phyloP scores from a whole-genome alignment of 2,329 filamentous ascomycete genomes.

The Cladosporium sp. region DNA sequence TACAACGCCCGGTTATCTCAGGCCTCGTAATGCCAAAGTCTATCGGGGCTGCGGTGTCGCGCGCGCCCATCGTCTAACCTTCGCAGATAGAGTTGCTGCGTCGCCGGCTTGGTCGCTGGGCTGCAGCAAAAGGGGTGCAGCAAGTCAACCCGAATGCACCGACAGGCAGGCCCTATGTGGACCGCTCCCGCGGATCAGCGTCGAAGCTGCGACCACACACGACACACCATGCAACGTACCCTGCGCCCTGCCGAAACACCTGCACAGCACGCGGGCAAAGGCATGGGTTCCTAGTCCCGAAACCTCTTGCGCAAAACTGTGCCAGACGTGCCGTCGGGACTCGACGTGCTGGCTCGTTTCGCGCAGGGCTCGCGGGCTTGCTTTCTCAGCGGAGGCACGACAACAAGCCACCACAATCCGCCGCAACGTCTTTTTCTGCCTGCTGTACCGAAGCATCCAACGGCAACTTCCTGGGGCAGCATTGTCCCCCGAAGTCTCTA shows the following conservation, averaged over 20 bases:
- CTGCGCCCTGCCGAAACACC: slow-evolving; percentile 3
- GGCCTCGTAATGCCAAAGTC: not conserved
- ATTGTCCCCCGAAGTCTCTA: not conserved
- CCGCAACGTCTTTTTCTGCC: not conserved
- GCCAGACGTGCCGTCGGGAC: not conserved
- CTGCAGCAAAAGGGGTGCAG: slow-evolving; percentile 2
- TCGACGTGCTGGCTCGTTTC: not conserved
- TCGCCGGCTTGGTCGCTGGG: not conserved
- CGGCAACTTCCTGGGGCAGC: not conserved
- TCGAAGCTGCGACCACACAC: slow-evolving; percentile 7
- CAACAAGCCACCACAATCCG: not conserved
- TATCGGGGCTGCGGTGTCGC: not conserved
- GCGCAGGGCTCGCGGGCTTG: not conserved
- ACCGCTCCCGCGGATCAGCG: slow-evolving; percentile 2
- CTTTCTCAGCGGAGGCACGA: no score
- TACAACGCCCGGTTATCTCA: not conserved
- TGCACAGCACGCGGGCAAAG: not conserved
- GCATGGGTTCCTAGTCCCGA: not conserved
- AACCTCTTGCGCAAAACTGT: not conserved
- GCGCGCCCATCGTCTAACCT: slow-evolving; percentile 2
- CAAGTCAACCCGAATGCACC: slow-evolving; percentile 2
- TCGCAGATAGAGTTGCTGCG: not conserved
- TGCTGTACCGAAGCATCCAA: not conserved
- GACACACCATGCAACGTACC: not conserved
- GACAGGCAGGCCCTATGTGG: slow-evolving; percentile 8